Percentiles rank a stretch among this genome's conserved stretches.
These are phyloP conservation scores for Ophiostoma fasciatum DNA, from an alignment of 2,329 filamentous ascomycete species.

Conservation along the genomic window DNA sequence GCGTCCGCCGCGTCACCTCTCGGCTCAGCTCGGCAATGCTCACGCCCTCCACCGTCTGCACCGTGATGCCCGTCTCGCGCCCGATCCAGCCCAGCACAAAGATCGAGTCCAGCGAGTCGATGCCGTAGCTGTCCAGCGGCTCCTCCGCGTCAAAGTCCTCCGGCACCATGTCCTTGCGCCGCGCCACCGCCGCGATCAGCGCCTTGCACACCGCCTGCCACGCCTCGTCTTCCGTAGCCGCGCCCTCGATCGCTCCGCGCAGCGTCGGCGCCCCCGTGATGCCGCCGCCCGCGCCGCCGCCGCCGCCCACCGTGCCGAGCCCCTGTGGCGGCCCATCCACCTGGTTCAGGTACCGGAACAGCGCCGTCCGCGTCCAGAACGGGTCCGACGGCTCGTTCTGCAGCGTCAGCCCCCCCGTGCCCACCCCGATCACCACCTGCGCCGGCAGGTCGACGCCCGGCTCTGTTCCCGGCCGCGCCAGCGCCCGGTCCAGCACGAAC, in stretches of 20 bases:
- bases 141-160: conserved; percentile 10
- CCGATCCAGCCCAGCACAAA: conserved; percentile 13
- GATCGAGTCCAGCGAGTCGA: conserved; percentile 14
- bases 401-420: conserved; percentile 36
- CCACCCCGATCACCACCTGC: conserved; percentile 36
- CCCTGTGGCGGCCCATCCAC: conserved; percentile 26
- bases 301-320: not conserved
- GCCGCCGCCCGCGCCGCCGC: not conserved
- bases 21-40: conserved; percentile 10
- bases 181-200: conserved; percentile 10
- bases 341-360: conserved; percentile 33
- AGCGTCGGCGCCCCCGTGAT: not conserved
- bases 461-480: conserved; percentile 21
- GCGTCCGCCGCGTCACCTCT: conserved; percentile 4
- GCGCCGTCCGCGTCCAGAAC: conserved; percentile 36
- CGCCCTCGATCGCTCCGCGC: conserved; percentile 1
- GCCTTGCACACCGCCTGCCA: conserved; percentile 1
- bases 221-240: conserved; percentile 3
- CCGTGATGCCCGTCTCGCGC: conserved; percentile 11
- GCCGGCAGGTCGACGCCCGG: conserved; percentile 21
- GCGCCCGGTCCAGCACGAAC: conserved; percentile 30
- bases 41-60: conserved; percentile 11
- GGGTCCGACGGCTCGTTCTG: conserved; percentile 38
- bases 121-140: conserved; percentile 11
- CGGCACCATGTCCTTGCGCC: conserved; percentile 11